These are phyloP conservation scores for Aphelidium insulamus DNA, from an alignment of 371 early-diverging fungal genomes.

Conservation along the genomic window DNA sequence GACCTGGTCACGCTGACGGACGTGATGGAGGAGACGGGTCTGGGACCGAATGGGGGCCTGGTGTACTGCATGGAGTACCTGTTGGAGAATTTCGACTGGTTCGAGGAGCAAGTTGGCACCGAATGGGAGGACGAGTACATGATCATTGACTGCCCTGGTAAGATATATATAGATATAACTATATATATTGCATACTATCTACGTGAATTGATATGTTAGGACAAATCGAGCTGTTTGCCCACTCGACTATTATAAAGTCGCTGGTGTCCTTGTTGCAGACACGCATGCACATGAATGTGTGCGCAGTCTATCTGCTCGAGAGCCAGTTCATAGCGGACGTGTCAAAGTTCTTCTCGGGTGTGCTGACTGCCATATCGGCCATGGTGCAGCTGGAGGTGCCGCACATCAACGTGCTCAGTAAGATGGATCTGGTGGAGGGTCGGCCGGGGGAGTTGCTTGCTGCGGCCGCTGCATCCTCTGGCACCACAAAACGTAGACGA, in stretches of 20 bases:
- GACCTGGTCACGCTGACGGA: constrained; percentile 91
- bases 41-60: constrained; percentile 97
- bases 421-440: constrained; percentile 87
- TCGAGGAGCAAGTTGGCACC: constrained; percentile 66
- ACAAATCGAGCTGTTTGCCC: constrained; percentile 98
- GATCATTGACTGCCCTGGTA: constrained; percentile 95
- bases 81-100: constrained; percentile 84
- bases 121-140: constrained; percentile 84
- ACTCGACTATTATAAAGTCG: constrained; percentile 89
- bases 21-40: constrained; percentile 90
- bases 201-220: constrained; percentile 10
- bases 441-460: background rate
- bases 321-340: constrained; percentile 84
- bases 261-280: no score
- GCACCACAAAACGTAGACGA: no score
- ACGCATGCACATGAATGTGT: no score
- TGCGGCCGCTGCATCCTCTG: no score
- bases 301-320: constrained; percentile 85
- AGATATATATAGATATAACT: background rate
- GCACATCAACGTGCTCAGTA: constrained; percentile 90
- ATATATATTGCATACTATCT: background rate
- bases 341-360: constrained; percentile 85
- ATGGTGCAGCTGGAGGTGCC: constrained; percentile 91
- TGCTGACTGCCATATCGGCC: constrained; percentile 72
- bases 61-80: constrained; percentile 89